These are phyloP conservation scores for Cutaneotrichosporon dermatis DNA, from an alignment of 1,284 basidiomycete species.

Conservation along the genomic window DNA sequence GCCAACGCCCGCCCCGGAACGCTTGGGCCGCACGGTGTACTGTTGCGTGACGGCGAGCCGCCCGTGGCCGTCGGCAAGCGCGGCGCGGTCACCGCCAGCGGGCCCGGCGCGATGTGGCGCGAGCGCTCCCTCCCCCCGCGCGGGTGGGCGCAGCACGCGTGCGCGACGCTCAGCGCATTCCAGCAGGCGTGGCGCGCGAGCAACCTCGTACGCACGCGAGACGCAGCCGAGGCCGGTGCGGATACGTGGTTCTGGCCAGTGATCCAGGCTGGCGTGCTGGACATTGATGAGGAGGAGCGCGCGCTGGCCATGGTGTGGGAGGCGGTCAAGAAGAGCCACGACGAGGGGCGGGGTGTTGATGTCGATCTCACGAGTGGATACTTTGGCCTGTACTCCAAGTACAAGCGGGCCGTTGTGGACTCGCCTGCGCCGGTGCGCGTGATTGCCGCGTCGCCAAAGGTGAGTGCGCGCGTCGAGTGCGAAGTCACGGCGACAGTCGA, in stretches of 20 bases:
- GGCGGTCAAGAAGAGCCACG: slow-evolving; percentile 22
- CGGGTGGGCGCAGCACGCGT: slow-evolving; percentile 37
- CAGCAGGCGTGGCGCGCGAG: slow-evolving; percentile 44
- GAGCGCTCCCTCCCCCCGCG: slow-evolving; percentile 33
- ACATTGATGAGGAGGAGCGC: slow-evolving; percentile 73
- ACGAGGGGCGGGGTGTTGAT: slow-evolving; percentile 16
- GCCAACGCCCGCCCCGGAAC: slow-evolving; percentile 10
- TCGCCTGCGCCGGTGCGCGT: slow-evolving; percentile 62
- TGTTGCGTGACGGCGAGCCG: background rate
- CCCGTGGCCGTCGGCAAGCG: slow-evolving; percentile 6
- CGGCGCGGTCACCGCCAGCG: slow-evolving; percentile 1
- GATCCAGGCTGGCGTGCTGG: slow-evolving; percentile 79
- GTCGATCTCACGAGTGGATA: slow-evolving; percentile 86
- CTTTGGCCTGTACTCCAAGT: slow-evolving; percentile 80
- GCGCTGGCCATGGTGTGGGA: slow-evolving; percentile 52
- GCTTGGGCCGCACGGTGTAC: slow-evolving; percentile 13
- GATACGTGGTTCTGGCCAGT: slow-evolving; percentile 69
- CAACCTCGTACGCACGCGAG: slow-evolving; percentile 37
- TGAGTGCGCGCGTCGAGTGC: slow-evolving; percentile 43
- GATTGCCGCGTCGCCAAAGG: slow-evolving; percentile 71
- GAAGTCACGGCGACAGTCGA: too few relatives aligned
- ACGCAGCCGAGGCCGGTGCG: slow-evolving; percentile 20
- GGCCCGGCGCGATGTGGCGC: slow-evolving; percentile 15
- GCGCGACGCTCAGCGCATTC: slow-evolving; percentile 45
- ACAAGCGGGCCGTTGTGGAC: slow-evolving; percentile 67